Percentiles rank a stretch among this genome's conserved stretches.
These are phyloP conservation scores for Cudoniella acicularis DNA, from an alignment of 495 filamentous ascomycete genomes.

Conservation along the genomic window DNA sequence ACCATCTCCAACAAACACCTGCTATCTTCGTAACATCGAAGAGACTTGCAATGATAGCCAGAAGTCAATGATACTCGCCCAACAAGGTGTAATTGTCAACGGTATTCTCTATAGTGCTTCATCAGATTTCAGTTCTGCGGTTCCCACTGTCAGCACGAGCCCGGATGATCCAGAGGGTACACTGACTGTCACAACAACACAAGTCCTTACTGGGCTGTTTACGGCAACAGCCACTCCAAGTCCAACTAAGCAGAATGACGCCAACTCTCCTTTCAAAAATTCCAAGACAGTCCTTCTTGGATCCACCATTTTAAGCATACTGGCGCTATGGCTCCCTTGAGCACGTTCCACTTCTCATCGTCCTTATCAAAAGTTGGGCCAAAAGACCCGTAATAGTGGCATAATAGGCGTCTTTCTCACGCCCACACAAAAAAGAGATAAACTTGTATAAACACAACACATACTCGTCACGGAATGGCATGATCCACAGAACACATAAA, in stretches of 20 bases:
- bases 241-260: constrained; percentile 22
- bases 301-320: neutral
- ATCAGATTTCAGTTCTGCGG: constrained; percentile 19
- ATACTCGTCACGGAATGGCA: too few species aligned
- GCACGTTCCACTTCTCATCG: neutral
- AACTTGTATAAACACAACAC: too few species aligned
- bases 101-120: constrained; percentile 46
- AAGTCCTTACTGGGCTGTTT: constrained; percentile 32
- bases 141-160: constrained; percentile 4
- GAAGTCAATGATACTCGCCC: constrained; percentile 37
- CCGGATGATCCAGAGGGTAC: constrained; percentile 10
- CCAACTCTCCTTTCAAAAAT: neutral
- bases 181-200: constrained; percentile 24
- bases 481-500: neutral
- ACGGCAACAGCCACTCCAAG: constrained; percentile 34
- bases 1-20: constrained; percentile 40
- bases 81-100: constrained; percentile 42
- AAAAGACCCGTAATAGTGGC: constrained; percentile 1
- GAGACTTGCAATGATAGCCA: constrained; percentile 49
- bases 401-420: neutral
- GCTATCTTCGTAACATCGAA: constrained; percentile 51
- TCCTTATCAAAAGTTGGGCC: too few species aligned
- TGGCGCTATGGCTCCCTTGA: neutral
- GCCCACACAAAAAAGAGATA: neutral
- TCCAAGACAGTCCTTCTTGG: neutral